phyloP scores from a whole-genome alignment of 2,329 filamentous ascomycete genomes.

The Ceratocystis cubensis region DNA sequence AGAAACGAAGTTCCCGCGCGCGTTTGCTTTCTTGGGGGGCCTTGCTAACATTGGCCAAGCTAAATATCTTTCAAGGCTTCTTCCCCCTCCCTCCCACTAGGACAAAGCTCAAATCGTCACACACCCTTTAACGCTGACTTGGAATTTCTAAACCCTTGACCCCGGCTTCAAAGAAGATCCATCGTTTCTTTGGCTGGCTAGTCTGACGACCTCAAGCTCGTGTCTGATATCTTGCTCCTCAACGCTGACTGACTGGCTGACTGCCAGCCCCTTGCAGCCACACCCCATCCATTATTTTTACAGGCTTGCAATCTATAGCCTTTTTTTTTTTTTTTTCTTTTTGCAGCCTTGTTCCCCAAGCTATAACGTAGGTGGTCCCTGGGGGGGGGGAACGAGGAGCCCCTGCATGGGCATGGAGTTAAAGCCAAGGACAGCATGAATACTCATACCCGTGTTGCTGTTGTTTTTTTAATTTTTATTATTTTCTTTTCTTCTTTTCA shows the following conservation, averaged over 20 bases:
- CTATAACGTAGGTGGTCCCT: neutral
- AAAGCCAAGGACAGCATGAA: neutral
- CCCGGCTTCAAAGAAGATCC: too few species aligned
- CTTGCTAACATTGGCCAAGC: conserved; percentile 1
- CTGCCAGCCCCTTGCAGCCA: too few species aligned
- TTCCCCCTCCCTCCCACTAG: neutral
- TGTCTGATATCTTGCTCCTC: neutral
- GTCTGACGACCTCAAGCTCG: neutral
- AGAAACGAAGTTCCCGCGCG: conserved; percentile 8
- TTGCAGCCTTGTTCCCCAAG: neutral
- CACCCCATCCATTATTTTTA: too few species aligned
- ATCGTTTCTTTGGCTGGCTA: too few species aligned
- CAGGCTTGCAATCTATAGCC: too few species aligned
- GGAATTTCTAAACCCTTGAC: too few species aligned
- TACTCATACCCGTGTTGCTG: neutral
- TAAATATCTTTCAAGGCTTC: neutral
- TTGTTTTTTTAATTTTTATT: neutral
- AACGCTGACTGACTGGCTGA: too few species aligned
- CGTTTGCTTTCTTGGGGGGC: neutral
- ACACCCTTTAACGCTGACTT: neutral
- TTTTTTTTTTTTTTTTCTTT: neutral
- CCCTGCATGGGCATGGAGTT: neutral
- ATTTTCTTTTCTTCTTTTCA: neutral
- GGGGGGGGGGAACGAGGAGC: neutral
- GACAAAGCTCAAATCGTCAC: neutral